Conservation (phyloP, 345 rosid species). For the Eucalyptus marginata region DNA sequence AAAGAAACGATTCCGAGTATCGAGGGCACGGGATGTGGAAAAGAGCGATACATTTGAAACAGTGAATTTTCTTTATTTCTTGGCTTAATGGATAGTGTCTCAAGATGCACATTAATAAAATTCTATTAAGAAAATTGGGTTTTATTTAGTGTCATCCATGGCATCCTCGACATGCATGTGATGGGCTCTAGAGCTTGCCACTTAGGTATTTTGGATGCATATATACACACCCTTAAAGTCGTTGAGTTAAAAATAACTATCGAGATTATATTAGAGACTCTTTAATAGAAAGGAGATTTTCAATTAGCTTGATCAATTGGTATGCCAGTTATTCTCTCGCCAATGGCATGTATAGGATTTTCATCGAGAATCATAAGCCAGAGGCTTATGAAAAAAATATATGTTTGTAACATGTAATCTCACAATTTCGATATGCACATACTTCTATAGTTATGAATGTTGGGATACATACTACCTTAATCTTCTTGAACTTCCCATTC, state of each 20-base stretch:
- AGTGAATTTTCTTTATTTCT: neutral
- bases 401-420: neutral
- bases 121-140: neutral
- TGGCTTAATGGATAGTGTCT: neutral
- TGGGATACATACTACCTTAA: neutral
- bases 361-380: neutral
- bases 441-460: neutral
- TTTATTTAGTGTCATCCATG: neutral
- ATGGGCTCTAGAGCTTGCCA: neutral
- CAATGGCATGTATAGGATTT: fast-evolving
- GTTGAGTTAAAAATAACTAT: neutral
- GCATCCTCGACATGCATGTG: neutral
- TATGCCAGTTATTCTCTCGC: fast-evolving
- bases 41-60: neutral
- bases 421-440: neutral
- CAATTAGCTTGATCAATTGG: neutral
- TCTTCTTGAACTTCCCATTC: neutral
- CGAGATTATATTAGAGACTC: fast-evolving
- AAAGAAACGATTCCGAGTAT: neutral
- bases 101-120: neutral
- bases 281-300: neutral
- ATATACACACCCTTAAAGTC: neutral
- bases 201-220: neutral
- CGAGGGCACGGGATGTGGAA: neutral
- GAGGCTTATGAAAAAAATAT: neutral